A percentile compares a stretch with the other conserved stretches of the same genome.
Evolutionary conservation across 2,329 filamentous ascomycete species (phyloP).

Genomic region (Epichloe bromicola): DNA sequence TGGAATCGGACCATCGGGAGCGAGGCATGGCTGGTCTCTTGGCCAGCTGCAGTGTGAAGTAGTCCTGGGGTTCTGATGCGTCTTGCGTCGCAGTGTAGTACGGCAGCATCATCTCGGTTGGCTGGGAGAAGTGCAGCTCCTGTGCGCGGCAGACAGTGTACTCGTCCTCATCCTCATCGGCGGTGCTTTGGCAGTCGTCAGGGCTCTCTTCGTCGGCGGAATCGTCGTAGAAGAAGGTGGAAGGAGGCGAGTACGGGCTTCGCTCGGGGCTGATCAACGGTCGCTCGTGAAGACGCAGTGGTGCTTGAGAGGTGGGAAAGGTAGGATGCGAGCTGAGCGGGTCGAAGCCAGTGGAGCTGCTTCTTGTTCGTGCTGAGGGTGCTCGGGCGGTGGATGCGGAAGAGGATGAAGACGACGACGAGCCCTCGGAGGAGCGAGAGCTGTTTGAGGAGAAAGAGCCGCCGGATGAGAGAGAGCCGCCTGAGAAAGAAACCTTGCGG

Average conservation of each 20-base stretch:
- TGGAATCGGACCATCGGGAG: constrained; percentile 31
- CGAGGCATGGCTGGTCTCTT: constrained; percentile 19
- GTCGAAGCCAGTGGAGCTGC: constrained; percentile 17
- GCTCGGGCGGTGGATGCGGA: constrained; percentile 16
- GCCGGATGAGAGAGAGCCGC: constrained; percentile 24
- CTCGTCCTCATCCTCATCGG: constrained; percentile 7
- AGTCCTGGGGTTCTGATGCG: constrained; percentile 17
- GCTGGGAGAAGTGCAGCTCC: constrained; percentile 3
- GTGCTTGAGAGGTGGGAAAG: constrained; percentile 22
- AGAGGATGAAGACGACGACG: constrained; percentile 17
- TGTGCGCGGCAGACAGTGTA: constrained; percentile 5
- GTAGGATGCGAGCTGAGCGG: constrained; percentile 23
- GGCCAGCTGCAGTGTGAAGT: constrained; percentile 19
- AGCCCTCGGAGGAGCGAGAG: constrained; percentile 21
- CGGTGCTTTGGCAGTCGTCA: constrained; percentile 13
- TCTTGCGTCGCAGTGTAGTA: constrained; percentile 11
- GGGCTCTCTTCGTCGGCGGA: constrained; percentile 11
- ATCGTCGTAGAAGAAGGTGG: constrained; percentile 19
- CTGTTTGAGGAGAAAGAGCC: constrained; percentile 27
- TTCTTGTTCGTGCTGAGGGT: constrained; percentile 11
- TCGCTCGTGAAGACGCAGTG: constrained; percentile 23
- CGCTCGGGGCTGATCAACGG: constrained; percentile 16
- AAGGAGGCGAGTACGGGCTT: constrained; percentile 10
- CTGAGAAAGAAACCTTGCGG: constrained; percentile 28
- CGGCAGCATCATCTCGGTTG: constrained; percentile 18